Base-by-base conservation (phyloP, 345 rosid genomes). In the Populus nigra region DNA sequence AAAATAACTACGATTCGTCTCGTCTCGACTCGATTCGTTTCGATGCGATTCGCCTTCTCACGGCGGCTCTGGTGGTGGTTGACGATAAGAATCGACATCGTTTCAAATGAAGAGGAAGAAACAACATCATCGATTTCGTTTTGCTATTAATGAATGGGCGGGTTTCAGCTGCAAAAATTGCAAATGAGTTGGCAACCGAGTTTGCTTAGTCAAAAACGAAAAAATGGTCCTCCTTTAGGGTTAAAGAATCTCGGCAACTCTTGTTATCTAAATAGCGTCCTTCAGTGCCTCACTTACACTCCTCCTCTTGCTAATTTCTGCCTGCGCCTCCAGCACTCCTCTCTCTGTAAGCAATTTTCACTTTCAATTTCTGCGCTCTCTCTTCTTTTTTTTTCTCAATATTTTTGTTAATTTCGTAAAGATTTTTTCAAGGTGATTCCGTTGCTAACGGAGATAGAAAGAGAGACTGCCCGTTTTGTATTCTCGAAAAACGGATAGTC, bases 281-380 rank as follows among this genome's bases (percentile, higher is more conserved):
- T 87, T 47, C 88, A 92, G 87, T 93, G 99, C 74, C 99, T 96
- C 78, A 96, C 99, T 72, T 91, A 91, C 87, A 94, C 99, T 69
- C 97, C 99, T 76, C 99, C 99, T 23, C 88, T 96, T 63, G 99
- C 99, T 74, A 92, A 96, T 90, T 94, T 94, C 86, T 96, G 99
- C 81, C 98, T 96, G 76, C 75, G 80, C 47, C 83, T 76, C 57
- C 91, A 89, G 65, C 99, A 96, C 90, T 89, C 99, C 63, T 88
- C 97, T 68, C 82, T 73, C 85, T 96, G 99, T 89, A 85, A 53
- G 86, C 74, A 15, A 63, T 49, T 35, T 12, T 5, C 22, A 3
- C 8, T 39, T 71, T 50, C 57, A 12, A 11, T 31, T 36, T 33
- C 29, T 6, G 45, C n/a, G 20, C 43, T 3, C 74, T 43, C n/a